These are phyloP conservation scores for Penicillium sp. DNA, from an alignment of 2,329 filamentous ascomycete genomes.

Conservation along the genomic window DNA sequence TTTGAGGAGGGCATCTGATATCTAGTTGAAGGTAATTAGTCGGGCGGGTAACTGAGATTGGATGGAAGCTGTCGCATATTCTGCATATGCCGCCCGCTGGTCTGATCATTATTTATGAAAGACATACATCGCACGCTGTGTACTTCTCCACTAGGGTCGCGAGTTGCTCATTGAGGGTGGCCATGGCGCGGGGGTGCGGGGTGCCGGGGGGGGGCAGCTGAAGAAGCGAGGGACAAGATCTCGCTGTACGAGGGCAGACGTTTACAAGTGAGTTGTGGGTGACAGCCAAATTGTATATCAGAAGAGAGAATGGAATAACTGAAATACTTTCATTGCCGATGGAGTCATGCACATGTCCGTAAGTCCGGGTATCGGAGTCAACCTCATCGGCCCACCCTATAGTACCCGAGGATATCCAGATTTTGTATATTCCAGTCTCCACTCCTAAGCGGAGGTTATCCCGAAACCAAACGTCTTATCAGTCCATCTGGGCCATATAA, in stretches of 20 bases:
- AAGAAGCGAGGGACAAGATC: background rate
- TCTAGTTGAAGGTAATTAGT: slow-evolving; percentile 43
- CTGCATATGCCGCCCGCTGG: too few relatives aligned
- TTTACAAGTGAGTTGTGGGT: too few relatives aligned
- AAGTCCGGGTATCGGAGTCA: slow-evolving; percentile 24
- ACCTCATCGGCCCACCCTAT: slow-evolving; percentile 21
- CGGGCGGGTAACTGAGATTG: background rate
- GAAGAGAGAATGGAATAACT: background rate
- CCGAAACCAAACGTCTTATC: background rate
- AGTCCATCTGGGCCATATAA: too few relatives aligned
- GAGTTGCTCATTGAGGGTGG: slow-evolving; percentile 38
- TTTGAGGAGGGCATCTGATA: slow-evolving; percentile 74
- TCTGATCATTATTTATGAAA: too few relatives aligned
- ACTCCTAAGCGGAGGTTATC: background rate
- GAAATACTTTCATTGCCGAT: slow-evolving; percentile 1
- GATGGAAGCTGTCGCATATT: background rate
- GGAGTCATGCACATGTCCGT: slow-evolving; percentile 21
- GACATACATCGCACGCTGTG: slow-evolving; percentile 49
- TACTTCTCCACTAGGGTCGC: slow-evolving; percentile 35
- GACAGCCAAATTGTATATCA: background rate
- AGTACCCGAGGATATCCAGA: slow-evolving; percentile 15
- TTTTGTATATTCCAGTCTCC: background rate
- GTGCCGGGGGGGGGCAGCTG: slow-evolving; percentile 23
- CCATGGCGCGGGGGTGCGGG: slow-evolving; percentile 27
- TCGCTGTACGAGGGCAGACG: too few relatives aligned